Evolutionary conservation across 2,329 filamentous ascomycete species (phyloP), one percentile per base, ranked within the genome.

Genomic region (Fusarium pseudocircinatum): DNA sequence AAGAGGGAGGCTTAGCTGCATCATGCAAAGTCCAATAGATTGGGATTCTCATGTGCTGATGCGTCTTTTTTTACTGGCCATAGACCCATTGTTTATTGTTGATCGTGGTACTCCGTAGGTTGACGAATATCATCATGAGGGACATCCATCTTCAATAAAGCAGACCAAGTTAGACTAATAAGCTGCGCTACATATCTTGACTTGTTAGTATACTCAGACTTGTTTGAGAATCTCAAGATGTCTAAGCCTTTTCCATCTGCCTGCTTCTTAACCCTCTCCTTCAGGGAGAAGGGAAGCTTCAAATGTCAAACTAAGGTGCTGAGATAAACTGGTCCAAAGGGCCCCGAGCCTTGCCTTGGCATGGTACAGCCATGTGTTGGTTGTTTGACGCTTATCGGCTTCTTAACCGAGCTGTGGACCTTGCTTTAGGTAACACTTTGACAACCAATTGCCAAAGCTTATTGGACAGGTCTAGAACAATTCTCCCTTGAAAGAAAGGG

Each of bases 141-240:
- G 30, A 34, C 11, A 34, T 34, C 20, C 22, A 30, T 30, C 14
- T 8, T n/a, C 28, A 7, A 11, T n/a, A 7, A 30, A 11, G 28
- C 12, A 28, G 43, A 20, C 43, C 18, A 46, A 4, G 18, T 26
- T 26, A 14, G 8, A 28, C 1, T 4, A 10, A 46, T 14, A 18
- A 20, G 6, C 24, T 28, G 18, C 13, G 4, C 5, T 44, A 8
- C 2, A 46, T 46, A 13, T 30, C 28, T n/a, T 18, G 46, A 2
- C 26, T 16, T 28, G 2, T 8, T 2, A 6, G 26, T 28, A 22
- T 22, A 47, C 6, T 28, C 2, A 8, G 13, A 22, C 44, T 28
- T 28, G 0, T 16, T 28, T 15, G 0, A 22, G 28, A 15, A 16
- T 37, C 9, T 37, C 2, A 37, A 37, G 18, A 20, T 4, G 5